Base-by-base conservation (phyloP, 192 early-diverging fungal species). In the Rhizophagus clarus region DNA sequence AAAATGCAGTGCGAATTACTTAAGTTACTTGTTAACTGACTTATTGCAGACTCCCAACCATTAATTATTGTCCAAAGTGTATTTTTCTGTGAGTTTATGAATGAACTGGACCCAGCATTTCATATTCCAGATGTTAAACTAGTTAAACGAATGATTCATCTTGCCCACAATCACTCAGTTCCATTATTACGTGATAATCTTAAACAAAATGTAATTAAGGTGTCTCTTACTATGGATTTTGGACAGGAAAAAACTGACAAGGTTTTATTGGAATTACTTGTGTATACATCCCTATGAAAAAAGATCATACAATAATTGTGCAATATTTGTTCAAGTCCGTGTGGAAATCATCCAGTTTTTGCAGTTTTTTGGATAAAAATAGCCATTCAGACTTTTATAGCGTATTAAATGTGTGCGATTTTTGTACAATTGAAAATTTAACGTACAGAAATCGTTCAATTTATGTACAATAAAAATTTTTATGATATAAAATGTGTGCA, bases 191-290 rank as follows among this genome's bases (percentile, higher is more conserved):
- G n/a, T 64, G 28, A 64, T 1, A 4, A 7, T 28, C n/a, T 64
- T 64, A 26, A 31, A 64, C 10, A 64, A 64, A 64, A 64, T 64
- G n/a, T 22, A n/a, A 64, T 64, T 15, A 64, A 64, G 29, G 62
- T 64, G 2, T 24, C 62, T 64, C 28, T 64, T 24, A 64, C 62
- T 3, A 64, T 64, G 9, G 62, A 64, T 24, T 64, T 28, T 64
- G 24, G 22, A 64, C 9, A 24, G 24, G 20, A 12, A 64, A 10
- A 64, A 64, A 28, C 28, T 8, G 28, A 7, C n/a, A 64, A 26
- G n/a, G 3, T 22, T 62, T n/a, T 62, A 20, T 62, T 62, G 61
- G 22, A 62, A 22, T 62, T 62, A 62, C 61, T 62, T 62, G 61
- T 62, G 8, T 42, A 42, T 42, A n/a, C n/a, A n/a, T n/a, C n/a